These are phyloP conservation scores for Solanum medicagineum DNA, from an alignment of 257 asterid genomes.

Conservation along the genomic window DNA sequence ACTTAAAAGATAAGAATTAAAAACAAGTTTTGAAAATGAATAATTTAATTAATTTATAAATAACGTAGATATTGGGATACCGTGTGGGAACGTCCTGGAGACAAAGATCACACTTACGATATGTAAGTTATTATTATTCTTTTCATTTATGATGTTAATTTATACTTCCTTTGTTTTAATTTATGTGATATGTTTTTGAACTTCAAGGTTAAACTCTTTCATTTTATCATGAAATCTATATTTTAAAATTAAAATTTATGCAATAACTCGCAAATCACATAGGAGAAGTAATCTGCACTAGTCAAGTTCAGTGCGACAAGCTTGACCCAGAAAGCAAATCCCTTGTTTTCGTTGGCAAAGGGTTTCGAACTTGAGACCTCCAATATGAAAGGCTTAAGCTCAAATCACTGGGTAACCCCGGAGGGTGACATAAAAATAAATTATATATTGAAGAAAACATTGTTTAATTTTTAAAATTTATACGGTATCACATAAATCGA, in stretches of 20 bases:
- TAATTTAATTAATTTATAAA: neutral
- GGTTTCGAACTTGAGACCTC: no score
- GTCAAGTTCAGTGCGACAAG: no score
- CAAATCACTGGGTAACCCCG: no score
- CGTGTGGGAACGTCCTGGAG: slow-evolving; percentile 43
- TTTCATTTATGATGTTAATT: neutral
- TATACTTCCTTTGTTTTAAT: no score
- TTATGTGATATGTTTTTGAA: neutral
- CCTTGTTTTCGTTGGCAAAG: no score
- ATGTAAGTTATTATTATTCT: slow-evolving; percentile 8
- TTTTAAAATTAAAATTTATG: no score
- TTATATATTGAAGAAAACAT: neutral
- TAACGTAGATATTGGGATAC: slow-evolving; percentile 56
- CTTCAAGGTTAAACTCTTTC: neutral
- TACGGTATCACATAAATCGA: neutral
- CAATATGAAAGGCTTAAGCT: no score
- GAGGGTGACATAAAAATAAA: no score
- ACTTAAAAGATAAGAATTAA: neutral
- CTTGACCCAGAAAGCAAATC: no score
- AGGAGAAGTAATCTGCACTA: no score
- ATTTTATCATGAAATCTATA: no score
- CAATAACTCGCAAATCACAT: no score
- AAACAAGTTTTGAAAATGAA: neutral
- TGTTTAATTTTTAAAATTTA: neutral
- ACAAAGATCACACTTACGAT: slow-evolving; percentile 32